Percentiles rank a stretch among this genome's conserved stretches.
These are phyloP conservation scores for Lentinus brumalis DNA, from an alignment of 768 basidiomycete species.

Conservation along the genomic window DNA sequence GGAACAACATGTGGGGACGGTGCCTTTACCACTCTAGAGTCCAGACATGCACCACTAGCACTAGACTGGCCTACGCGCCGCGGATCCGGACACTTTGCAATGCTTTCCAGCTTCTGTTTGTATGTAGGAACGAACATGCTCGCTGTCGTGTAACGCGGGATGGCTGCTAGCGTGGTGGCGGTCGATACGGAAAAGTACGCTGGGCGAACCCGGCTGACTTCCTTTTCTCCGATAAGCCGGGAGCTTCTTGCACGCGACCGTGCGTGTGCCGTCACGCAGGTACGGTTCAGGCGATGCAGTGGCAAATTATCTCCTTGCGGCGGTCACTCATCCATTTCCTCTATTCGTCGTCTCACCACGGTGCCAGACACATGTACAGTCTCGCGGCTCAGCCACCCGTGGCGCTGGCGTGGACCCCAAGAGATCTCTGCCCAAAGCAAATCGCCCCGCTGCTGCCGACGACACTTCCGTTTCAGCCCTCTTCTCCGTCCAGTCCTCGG, in stretches of 20 bases:
- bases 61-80: not conserved
- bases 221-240: conserved; percentile 3
- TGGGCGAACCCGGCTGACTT: not conserved
- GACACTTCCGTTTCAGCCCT: conserved; percentile 5
- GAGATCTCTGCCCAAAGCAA: conserved; percentile 1
- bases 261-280: not conserved
- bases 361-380: not conserved
- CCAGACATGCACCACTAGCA: not conserved
- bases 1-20: not conserved
- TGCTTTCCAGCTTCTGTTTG: not conserved
- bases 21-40: not conserved
- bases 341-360: not conserved
- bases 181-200: not conserved
- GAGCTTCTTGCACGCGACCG: not conserved
- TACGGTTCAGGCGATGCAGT: not conserved
- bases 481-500: conserved; percentile 12
- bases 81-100: not conserved
- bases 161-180: not conserved
- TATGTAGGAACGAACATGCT: not conserved
- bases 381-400: conserved; percentile 4
- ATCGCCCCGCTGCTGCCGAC: conserved; percentile 2
- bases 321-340: not conserved
- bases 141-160: not conserved
- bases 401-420: conserved; percentile 9
- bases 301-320: not conserved